phyloP scores from a whole-genome alignment of 371 early-diverging fungal genomes.

The Mucor racemosus region DNA sequence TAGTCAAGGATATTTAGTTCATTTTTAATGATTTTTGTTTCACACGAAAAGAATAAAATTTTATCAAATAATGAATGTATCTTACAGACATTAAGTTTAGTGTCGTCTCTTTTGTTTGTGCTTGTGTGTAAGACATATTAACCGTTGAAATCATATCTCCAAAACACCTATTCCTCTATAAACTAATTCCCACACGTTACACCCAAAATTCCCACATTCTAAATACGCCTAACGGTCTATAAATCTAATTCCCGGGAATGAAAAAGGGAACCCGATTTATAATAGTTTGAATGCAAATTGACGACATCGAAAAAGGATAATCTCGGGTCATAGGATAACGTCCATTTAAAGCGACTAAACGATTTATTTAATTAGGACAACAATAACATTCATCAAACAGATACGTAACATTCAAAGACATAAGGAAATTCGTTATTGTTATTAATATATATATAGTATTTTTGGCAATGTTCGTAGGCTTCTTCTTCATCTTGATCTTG shows the following conservation, averaged over 20 bases:
- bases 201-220: not conserved
- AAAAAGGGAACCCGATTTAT: not conserved
- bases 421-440: constrained; percentile 23
- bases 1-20: too few species aligned
- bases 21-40: too few species aligned
- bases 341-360: not conserved
- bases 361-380: constrained; percentile 13
- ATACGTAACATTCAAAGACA: constrained; percentile 23
- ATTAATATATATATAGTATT: constrained; percentile 23
- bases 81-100: too few species aligned
- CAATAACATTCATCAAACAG: constrained; percentile 22
- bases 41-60: too few species aligned
- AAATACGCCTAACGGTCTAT: not conserved
- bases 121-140: too few species aligned
- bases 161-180: too few species aligned
- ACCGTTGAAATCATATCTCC: too few species aligned
- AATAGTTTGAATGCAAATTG: not conserved
- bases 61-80: too few species aligned
- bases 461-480: constrained; percentile 19
- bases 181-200: not conserved
- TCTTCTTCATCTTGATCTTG: constrained; percentile 21
- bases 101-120: too few species aligned
- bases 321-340: not conserved
- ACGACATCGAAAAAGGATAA: not conserved
- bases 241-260: not conserved